phyloP scores from a whole-genome alignment of 169 alveolate genomes.

The Babesia bigemina region DNA sequence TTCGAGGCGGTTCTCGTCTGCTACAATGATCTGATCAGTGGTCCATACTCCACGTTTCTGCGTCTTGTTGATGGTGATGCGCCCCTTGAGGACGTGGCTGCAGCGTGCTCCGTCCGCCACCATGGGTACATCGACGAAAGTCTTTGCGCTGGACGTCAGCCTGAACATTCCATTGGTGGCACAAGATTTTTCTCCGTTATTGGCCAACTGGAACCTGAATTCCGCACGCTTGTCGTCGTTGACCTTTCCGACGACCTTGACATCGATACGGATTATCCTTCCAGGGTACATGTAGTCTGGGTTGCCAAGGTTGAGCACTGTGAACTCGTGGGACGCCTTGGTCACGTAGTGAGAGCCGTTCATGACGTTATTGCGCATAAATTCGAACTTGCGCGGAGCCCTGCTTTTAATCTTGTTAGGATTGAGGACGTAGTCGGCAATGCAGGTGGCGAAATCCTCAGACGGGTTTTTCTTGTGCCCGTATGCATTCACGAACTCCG shows the following conservation, averaged over 20 bases:
- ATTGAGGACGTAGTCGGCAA: slow-evolving; percentile 74
- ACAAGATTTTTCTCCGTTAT: slow-evolving; percentile 64
- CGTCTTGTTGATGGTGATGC: slow-evolving; percentile 28
- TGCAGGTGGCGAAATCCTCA: slow-evolving; percentile 78
- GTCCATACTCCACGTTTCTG: slow-evolving; percentile 73
- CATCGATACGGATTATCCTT: slow-evolving; percentile 56
- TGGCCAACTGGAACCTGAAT: slow-evolving; percentile 43
- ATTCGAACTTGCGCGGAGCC: slow-evolving; percentile 57
- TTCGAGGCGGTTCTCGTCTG: slow-evolving; percentile 41
- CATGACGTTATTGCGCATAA: slow-evolving; percentile 69
- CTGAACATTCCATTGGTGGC: slow-evolving; percentile 69
- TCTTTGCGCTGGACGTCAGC: slow-evolving; percentile 66
- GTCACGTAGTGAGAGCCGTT: slow-evolving; percentile 75
- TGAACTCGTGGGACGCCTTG: slow-evolving; percentile 73
- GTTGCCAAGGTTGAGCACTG: slow-evolving; percentile 76
- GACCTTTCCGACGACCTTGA: slow-evolving; percentile 65
- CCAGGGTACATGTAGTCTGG: slow-evolving; percentile 77
- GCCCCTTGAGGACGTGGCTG: slow-evolving; percentile 46
- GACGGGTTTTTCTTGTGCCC: slow-evolving; percentile 80
- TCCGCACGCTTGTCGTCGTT: slow-evolving; percentile 70
- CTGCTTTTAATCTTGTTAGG: slow-evolving; percentile 70
- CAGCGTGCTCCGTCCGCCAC: slow-evolving; percentile 34
- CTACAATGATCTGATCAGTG: slow-evolving; percentile 58
- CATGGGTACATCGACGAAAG: slow-evolving; percentile 65
- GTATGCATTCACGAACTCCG: slow-evolving; percentile 75